A percentile compares a stretch with the other conserved stretches of the same genome.
phyloP scores from a whole-genome alignment of 2,329 filamentous ascomycete genomes.

The Colletotrichum tropicale region DNA sequence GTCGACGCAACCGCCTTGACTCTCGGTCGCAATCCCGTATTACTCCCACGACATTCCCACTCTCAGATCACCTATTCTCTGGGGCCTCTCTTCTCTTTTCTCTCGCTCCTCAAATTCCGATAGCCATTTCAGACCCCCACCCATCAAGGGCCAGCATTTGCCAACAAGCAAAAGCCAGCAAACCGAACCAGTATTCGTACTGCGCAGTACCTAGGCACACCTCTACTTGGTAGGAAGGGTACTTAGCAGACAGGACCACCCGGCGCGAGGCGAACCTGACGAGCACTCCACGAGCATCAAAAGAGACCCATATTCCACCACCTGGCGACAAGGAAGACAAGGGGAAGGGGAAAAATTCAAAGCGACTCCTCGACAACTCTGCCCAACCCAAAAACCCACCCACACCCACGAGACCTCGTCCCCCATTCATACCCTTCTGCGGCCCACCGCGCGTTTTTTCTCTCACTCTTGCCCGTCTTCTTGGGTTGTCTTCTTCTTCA shows the following conservation, averaged over 20 bases:
- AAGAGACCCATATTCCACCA: not conserved
- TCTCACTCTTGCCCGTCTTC: not conserved
- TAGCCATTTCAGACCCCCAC: constrained; percentile 13
- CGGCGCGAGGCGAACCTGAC: not conserved
- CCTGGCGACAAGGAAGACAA: not conserved
- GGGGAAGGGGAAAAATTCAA: not conserved
- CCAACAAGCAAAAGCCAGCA: not conserved
- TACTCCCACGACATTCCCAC: constrained; percentile 18
- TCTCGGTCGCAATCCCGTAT: constrained; percentile 17
- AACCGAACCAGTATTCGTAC: not conserved
- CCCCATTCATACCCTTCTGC: not conserved
- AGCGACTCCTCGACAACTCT: constrained; percentile 7
- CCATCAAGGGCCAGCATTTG: not conserved
- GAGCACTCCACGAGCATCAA: not conserved
- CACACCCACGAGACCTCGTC: constrained; percentile 14
- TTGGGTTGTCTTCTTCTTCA: constrained; percentile 16
- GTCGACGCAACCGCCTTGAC: constrained; percentile 9
- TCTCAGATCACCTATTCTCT: constrained; percentile 10
- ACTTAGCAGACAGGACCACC: not conserved
- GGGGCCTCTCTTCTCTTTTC: constrained; percentile 16
- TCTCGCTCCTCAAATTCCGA: constrained; percentile 16
- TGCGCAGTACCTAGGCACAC: not conserved
- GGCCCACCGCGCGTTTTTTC: constrained; percentile 15
- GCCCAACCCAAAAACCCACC: constrained; percentile 25
- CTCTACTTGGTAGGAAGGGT: not conserved